Base-by-base conservation (phyloP, 1,284 basidiomycete genomes). In the Gomphus bonarii region DNA sequence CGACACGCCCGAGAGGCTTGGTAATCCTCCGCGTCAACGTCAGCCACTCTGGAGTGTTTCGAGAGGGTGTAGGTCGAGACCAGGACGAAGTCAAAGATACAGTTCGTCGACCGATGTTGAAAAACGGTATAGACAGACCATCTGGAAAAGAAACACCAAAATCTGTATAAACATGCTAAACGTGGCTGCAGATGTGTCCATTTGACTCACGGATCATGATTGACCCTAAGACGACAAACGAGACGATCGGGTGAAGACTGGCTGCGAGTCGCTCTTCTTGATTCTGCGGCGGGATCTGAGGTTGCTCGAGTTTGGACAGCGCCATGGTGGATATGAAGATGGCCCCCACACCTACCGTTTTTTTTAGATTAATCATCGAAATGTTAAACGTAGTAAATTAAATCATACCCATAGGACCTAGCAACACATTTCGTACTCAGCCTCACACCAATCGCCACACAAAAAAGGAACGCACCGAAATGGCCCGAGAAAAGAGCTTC, bases 101-200 rank as follows among this genome's bases (percentile, higher is more conserved):
- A 20, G 56, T 58, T n/a, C 42, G 38, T 35, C 80, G 78, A 14
- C 88, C 80, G 33, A 88, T 73, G 35, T 78, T 84, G 73, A 93
- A 91, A 75, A 90, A 90, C 1, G 90, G 88, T 61, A 95, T 93
- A 3, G 91, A 93, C 6, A 95, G 74, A 36, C 92, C 91, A 70
- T 93, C 87, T 88, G 63, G 8, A 49, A 38, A 44, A 59, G 3
- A 47, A 44, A n/a, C n/a, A n/a, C n/a, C n/a, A n/a, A 40, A 11
- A 49, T 16, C 54, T 31, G 49, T n/a, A 12, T 33, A 43, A 47
- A 43, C 7, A 48, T n/a, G 14, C n/a, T 31, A 35, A 55, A n/a
- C n/a, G n/a, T n/a, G n/a, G n/a, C n/a, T n/a, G n/a, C n/a, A 50
- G 12, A 1, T 46, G 14, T 38, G 10, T 20, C n/a, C 12, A 16